Conservation (phyloP, 129 eudicot species). For the Tagetes erecta region DNA sequence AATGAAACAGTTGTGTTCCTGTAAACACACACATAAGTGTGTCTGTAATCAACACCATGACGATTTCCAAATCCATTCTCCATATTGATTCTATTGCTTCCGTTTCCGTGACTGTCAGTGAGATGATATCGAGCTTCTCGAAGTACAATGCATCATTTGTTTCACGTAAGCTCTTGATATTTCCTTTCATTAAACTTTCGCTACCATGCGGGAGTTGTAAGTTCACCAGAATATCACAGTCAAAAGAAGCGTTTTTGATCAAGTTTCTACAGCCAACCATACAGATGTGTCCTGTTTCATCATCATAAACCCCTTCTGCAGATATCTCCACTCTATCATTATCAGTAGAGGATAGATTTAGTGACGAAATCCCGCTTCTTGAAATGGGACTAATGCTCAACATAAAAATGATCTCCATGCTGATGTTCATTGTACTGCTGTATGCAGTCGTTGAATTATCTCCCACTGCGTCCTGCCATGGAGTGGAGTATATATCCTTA, state of each 20-base stretch:
- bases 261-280: slow-evolving; percentile 69
- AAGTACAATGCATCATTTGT: slow-evolving; percentile 52
- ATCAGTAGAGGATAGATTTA: slow-evolving; percentile 21
- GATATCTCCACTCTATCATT: slow-evolving; percentile 34
- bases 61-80: slow-evolving; percentile 80
- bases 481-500: neutral
- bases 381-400: neutral
- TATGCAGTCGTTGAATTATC: neutral
- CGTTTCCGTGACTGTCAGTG: slow-evolving; percentile 23
- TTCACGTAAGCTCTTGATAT: slow-evolving; percentile 55
- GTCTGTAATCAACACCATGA: slow-evolving; percentile 64
- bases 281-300: slow-evolving; percentile 56
- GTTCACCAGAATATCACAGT: slow-evolving; percentile 62
- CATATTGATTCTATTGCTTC: slow-evolving; percentile 43
- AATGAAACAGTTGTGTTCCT: slow-evolving; percentile 51
- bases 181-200: slow-evolving; percentile 43
- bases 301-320: slow-evolving; percentile 74
- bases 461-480: neutral
- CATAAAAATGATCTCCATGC: slow-evolving; percentile 42
- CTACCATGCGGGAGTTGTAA: slow-evolving; percentile 47
- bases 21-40: slow-evolving; percentile 57
- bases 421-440: slow-evolving; percentile 41
- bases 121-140: slow-evolving; percentile 32
- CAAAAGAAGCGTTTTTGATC: slow-evolving; percentile 28
- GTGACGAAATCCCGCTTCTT: slow-evolving; percentile 22